Base-by-base conservation (phyloP, 257 asterid genomes). In the Solanum rostratum region DNA sequence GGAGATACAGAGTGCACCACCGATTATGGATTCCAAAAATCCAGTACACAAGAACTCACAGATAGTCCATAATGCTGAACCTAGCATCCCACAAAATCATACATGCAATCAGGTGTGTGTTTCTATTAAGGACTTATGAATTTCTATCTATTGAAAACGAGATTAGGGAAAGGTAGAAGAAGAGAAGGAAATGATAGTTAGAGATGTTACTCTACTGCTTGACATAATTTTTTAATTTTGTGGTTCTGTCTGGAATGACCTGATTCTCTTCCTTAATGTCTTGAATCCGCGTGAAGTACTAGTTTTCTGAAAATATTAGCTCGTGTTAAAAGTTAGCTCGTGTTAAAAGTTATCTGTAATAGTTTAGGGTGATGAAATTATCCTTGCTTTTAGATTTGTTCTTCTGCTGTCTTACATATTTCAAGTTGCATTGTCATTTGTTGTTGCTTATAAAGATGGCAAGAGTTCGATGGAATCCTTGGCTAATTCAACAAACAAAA, bases 21-120 rank as follows among this genome's bases (percentile, higher is more conserved):
- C 88, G 2, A 43, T 83, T 49, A n/a, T 86, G 85, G 87, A 87
- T 37, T 76, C 88, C 7, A 87, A 86, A 82, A 84, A 86, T 83
- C 76, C 83, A 15, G 46, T 54, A 59, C 88, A 81, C 27, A 81
- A 85, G 80, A 85, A 85, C 85, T 65, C 91, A 22, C 90, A 84
- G 81, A 7, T 83, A 7, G 86, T 71, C 85, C 69, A 78, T 65
- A 88, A 68, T 81, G 89, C 88, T 65, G 94, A 88, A 88, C 86
- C 90, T 57, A 81, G 93, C 85, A 69, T 60, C 85, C 85, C 92
- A 27, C n/a, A 50, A n/a, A 82, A 88, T 80, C 84, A 82, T 66
- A 79, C 84, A 37, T 79, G 93, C 39, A 85, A 84, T 85, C 91
- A 90, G 99, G 99, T 95, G 88, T 83, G 91, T 85, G 52, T 83